Percentiles rank a stretch among this genome's conserved stretches.
Evolutionary conservation across 2,329 filamentous ascomycete species (phyloP).

Genomic region (Colletotrichum truncatum): DNA sequence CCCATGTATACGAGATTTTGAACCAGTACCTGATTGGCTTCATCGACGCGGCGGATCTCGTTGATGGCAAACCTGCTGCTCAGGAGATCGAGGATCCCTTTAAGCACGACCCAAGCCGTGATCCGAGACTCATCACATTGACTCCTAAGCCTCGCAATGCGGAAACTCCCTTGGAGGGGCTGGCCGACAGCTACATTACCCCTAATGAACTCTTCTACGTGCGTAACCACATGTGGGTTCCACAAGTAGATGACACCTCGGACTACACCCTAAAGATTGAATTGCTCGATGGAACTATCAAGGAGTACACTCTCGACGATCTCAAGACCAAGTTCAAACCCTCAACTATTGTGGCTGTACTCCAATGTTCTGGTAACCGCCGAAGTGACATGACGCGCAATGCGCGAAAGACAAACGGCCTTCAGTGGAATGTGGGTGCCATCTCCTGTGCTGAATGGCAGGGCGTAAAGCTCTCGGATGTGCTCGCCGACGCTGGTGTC

Average conservation of each 20-base stretch:
- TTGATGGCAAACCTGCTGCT: constrained; percentile 62
- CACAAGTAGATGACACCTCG: constrained; percentile 50
- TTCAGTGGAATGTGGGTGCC: constrained; percentile 68
- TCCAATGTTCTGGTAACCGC: constrained; percentile 71
- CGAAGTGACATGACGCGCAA: constrained; percentile 66
- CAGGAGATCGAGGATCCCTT: constrained; percentile 70
- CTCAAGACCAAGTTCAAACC: constrained; percentile 60
- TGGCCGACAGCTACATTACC: constrained; percentile 61
- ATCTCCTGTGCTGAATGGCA: constrained; percentile 70
- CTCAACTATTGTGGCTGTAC: constrained; percentile 61
- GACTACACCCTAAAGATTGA: constrained; percentile 62
- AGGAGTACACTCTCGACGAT: constrained; percentile 62
- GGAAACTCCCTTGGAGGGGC: constrained; percentile 61
- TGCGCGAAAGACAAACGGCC: constrained; percentile 59
- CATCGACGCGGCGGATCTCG: constrained; percentile 66
- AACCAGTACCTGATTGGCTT: constrained; percentile 72
- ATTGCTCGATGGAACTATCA: constrained; percentile 61
- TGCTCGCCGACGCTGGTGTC: constrained; percentile 65
- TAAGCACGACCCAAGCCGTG: constrained; percentile 59
- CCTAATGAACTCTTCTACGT: constrained; percentile 47
- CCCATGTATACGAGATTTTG: constrained; percentile 72
- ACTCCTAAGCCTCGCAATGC: constrained; percentile 69
- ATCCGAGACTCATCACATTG: constrained; percentile 58
- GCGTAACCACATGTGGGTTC: constrained; percentile 74
- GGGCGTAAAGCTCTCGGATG: constrained; percentile 63